Conservation (phyloP, 495 filamentous ascomycete genomes). For the Xylaria cubensis region DNA sequence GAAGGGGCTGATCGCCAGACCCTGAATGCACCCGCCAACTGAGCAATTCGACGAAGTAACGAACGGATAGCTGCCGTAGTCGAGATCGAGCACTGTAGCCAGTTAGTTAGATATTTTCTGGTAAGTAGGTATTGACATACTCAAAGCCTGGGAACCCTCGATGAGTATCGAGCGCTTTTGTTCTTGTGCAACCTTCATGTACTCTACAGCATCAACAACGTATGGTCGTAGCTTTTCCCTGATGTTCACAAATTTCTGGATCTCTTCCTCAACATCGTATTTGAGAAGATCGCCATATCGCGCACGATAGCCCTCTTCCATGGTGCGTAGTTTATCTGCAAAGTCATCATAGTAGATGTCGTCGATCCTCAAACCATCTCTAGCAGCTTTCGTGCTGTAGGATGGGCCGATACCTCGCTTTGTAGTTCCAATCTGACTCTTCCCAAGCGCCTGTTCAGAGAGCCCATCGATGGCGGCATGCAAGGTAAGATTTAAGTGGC, state of each 20-base stretch:
- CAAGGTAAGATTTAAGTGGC: constrained; percentile 82
- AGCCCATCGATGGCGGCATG: constrained; percentile 83
- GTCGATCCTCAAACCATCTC: constrained; percentile 74
- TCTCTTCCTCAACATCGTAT: constrained; percentile 83
- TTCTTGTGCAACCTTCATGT: constrained; percentile 62
- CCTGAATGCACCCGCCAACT: constrained; percentile 78
- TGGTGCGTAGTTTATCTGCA: constrained; percentile 70
- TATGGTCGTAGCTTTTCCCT: constrained; percentile 67
- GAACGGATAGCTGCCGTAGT: constrained; percentile 78
- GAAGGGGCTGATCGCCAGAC: constrained; percentile 63
- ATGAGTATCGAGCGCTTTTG: constrained; percentile 72
- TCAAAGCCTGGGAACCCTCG: constrained; percentile 84
- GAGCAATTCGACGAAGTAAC: constrained; percentile 82
- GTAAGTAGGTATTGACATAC: constrained; percentile 37
- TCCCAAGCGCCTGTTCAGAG: constrained; percentile 76
- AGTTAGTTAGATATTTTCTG: constrained; percentile 21
- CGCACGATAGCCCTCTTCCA: constrained; percentile 71
- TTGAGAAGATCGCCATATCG: constrained; percentile 74
- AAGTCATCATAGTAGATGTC: constrained; percentile 78
- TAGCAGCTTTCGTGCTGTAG: constrained; percentile 79
- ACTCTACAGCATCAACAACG: constrained; percentile 71
- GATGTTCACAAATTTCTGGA: constrained; percentile 67
- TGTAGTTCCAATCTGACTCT: constrained; percentile 61
- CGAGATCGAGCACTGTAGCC: constrained; percentile 46
- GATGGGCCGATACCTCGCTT: constrained; percentile 76